Conservation (phyloP, 2,329 filamentous ascomycete species). For the Emmonsiellopsis sp. region DNA sequence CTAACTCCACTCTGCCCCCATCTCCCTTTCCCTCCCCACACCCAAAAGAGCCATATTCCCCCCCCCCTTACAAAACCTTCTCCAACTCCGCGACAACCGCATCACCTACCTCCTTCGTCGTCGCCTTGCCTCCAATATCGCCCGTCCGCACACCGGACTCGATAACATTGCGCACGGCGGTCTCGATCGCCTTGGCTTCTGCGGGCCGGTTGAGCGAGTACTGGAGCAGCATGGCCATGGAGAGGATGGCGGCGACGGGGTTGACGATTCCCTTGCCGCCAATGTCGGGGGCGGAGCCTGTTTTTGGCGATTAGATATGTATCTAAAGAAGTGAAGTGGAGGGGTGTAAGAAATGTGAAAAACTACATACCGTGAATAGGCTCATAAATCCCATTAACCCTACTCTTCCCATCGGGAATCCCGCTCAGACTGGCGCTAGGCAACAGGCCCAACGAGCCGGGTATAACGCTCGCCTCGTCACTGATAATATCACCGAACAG, state of each 20-base stretch:
- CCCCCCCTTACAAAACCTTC: constrained; percentile 44
- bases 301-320: background rate
- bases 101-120: constrained; percentile 73
- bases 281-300: constrained; percentile 85
- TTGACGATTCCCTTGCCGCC: constrained; percentile 86
- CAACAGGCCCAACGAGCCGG: constrained; percentile 77
- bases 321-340: background rate
- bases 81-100: constrained; percentile 66
- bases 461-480: constrained; percentile 91
- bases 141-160: constrained; percentile 69
- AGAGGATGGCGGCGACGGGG: constrained; percentile 84
- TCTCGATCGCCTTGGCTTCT: constrained; percentile 70
- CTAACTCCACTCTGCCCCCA: background rate
- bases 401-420: constrained; percentile 58
- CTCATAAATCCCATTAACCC: constrained; percentile 92
- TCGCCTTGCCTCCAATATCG: constrained; percentile 71
- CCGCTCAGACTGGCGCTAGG: constrained; percentile 81
- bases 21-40: background rate
- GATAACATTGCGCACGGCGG: constrained; percentile 69
- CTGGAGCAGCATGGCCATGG: constrained; percentile 88
- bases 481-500: constrained; percentile 93
- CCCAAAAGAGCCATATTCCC: background rate
- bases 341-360: background rate
- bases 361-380: constrained; percentile 70
- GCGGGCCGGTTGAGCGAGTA: constrained; percentile 76